phyloP scores from a whole-genome alignment of 805 yeast species.

The Blastobotrys peoriensis region DNA sequence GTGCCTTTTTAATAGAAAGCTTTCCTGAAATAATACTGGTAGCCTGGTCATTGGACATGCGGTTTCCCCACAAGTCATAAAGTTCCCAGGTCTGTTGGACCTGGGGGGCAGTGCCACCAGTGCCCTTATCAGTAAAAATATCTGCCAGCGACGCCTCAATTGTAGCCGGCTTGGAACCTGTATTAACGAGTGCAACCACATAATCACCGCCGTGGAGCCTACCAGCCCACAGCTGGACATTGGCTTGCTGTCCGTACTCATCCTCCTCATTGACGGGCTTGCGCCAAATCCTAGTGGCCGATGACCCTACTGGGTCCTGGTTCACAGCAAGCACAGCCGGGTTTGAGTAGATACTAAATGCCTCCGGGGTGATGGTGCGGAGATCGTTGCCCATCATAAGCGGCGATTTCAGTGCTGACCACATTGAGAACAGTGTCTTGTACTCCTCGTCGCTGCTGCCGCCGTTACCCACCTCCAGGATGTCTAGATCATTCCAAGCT shows the following conservation, averaged over 20 bases:
- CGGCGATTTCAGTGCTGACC: slow-evolving; percentile 31
- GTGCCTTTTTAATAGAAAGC: slow-evolving; percentile 1
- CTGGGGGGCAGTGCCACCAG: slow-evolving; percentile 12
- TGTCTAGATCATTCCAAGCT: slow-evolving; percentile 30
- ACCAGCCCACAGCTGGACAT: slow-evolving; percentile 15
- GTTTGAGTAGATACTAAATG: slow-evolving; percentile 21
- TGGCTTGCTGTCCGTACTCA: slow-evolving; percentile 5
- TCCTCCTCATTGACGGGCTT: slow-evolving; percentile 9
- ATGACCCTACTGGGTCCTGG: slow-evolving; percentile 24
- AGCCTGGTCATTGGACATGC: slow-evolving; percentile 10
- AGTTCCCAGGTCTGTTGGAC: slow-evolving; percentile 12
- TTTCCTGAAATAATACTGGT: slow-evolving; percentile 7
- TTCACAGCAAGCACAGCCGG: slow-evolving; percentile 24
- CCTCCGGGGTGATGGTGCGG: slow-evolving; percentile 18
- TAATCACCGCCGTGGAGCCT: slow-evolving; percentile 12
- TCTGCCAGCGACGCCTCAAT: slow-evolving; percentile 13
- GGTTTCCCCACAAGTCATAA: slow-evolving; percentile 15
- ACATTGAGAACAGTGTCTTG: slow-evolving; percentile 28
- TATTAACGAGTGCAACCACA: slow-evolving; percentile 14
- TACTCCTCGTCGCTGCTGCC: slow-evolving; percentile 28
- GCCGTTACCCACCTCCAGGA: slow-evolving; percentile 30
- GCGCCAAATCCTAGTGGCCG: slow-evolving; percentile 17
- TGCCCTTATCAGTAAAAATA: slow-evolving; percentile 12
- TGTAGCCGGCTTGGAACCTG: slow-evolving; percentile 7
- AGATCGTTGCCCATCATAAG: slow-evolving; percentile 29